These are phyloP conservation scores for Epichloe bromicola DNA, from an alignment of 2,329 filamentous ascomycete genomes.

Conservation along the genomic window DNA sequence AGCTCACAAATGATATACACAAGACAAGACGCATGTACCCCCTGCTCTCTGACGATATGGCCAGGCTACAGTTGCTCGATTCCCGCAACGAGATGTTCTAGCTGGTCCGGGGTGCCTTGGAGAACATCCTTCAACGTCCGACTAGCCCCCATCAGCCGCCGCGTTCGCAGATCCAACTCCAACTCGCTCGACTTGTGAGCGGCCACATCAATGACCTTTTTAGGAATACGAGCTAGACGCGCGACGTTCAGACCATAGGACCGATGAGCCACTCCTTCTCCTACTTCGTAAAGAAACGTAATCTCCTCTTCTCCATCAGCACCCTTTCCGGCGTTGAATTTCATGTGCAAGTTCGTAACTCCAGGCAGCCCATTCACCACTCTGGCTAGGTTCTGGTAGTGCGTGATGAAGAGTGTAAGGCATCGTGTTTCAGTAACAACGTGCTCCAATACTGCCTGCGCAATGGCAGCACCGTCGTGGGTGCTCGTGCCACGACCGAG, in stretches of 20 bases:
- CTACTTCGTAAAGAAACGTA: slow-evolving; percentile 89
- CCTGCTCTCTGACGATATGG: neutral
- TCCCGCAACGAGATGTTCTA: slow-evolving; percentile 40
- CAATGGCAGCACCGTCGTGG: slow-evolving; percentile 92
- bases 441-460: slow-evolving; percentile 78
- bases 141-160: slow-evolving; percentile 42
- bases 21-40: neutral
- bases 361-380: slow-evolving; percentile 56
- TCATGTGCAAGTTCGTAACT: slow-evolving; percentile 89
- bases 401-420: slow-evolving; percentile 90
- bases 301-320: slow-evolving; percentile 56
- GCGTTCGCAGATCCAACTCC: slow-evolving; percentile 57
- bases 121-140: slow-evolving; percentile 31
- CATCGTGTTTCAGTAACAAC: slow-evolving; percentile 63
- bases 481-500: slow-evolving; percentile 87
- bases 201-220: slow-evolving; percentile 64
- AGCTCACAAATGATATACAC: neutral
- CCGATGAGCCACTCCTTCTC: slow-evolving; percentile 80
- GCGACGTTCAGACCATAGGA: slow-evolving; percentile 94
- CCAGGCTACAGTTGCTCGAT: slow-evolving; percentile 45
- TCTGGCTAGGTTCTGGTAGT: slow-evolving; percentile 75
- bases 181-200: slow-evolving; percentile 66
- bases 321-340: slow-evolving; percentile 44
- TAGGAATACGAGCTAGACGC: slow-evolving; percentile 67
- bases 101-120: slow-evolving; percentile 22